These are phyloP conservation scores for Bonia amplexicaulis DNA, from an alignment of 176 grass and related monocot genomes.

Conservation along the genomic window DNA sequence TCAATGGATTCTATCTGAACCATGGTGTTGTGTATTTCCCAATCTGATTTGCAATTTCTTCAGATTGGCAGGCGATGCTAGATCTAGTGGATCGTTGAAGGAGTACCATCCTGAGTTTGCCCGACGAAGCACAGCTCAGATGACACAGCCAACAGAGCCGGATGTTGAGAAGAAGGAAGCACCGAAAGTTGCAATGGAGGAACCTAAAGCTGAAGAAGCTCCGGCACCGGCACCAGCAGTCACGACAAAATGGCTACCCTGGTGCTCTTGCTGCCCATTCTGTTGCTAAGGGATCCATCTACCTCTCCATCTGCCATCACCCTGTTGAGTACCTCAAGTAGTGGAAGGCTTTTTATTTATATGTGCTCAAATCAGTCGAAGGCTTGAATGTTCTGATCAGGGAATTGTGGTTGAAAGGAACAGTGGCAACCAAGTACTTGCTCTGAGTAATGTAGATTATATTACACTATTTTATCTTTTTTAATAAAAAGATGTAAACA, in stretches of 20 bases:
- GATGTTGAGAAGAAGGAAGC: not conserved
- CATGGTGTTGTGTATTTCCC: not conserved
- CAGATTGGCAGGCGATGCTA: constrained; percentile 45
- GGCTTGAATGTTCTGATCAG: not conserved
- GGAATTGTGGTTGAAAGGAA: not conserved
- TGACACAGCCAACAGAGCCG: not conserved
- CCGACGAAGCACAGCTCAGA: constrained; percentile 16
- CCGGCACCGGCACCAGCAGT: not conserved
- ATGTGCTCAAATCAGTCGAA: not conserved
- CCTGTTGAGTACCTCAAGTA: not conserved
- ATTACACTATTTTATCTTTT: not conserved
- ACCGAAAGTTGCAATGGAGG: not conserved
- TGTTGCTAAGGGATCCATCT: constrained; percentile 39
- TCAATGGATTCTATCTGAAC: not conserved
- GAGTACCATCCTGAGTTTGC: constrained; percentile 12
- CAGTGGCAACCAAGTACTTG: not conserved
- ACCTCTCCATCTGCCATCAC: not conserved
- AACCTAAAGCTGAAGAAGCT: constrained; percentile 8
- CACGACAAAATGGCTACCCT: constrained; percentile 44
- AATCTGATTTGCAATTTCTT: not conserved
- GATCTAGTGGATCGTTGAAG: constrained; percentile 18
- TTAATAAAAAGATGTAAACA: not conserved
- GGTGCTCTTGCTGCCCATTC: constrained; percentile 51
- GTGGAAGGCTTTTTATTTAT: not conserved
- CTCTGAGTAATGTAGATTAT: not conserved